Evolutionary conservation across 169 alveolate genomes (phyloP).

Genomic region (Eimeria falciformis): DNA sequence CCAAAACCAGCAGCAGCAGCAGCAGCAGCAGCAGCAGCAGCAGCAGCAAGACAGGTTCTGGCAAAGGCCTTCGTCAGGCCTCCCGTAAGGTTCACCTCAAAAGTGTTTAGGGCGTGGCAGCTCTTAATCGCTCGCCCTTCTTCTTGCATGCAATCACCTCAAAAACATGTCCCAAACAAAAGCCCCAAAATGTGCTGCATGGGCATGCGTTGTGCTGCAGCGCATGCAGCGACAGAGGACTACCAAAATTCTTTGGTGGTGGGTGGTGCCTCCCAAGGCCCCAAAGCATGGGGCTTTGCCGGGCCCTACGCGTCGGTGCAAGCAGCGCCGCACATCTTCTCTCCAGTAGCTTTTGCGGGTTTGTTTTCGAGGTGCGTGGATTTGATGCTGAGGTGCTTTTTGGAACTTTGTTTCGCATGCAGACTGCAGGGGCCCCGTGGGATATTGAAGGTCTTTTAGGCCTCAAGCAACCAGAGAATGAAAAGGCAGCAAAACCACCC

Average conservation of each 20-base stretch:
- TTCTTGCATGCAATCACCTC: too few species aligned
- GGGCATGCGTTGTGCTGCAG: background rate
- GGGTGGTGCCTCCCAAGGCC: too few species aligned
- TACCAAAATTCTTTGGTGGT: too few species aligned
- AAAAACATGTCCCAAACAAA: too few species aligned
- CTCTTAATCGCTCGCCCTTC: too few species aligned
- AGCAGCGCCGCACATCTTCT: background rate
- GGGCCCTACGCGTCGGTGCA: too few species aligned
- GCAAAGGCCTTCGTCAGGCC: background rate
- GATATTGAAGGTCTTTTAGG: constrained; percentile 33
- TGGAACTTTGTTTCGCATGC: background rate
- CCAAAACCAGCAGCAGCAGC: constrained; percentile 4
- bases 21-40: constrained; percentile 8
- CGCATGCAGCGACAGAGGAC: background rate
- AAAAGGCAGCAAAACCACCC: too few species aligned
- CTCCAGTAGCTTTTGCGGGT: background rate
- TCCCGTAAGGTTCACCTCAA: background rate
- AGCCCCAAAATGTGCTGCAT: background rate
- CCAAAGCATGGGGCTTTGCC: background rate
- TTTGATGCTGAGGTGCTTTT: background rate
- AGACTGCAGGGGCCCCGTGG: constrained; percentile 39
- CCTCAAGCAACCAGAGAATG: background rate
- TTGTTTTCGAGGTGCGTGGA: background rate
- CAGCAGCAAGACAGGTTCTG: background rate
- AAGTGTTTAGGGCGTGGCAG: background rate